Evolutionary conservation across 2,329 filamentous ascomycete species (phyloP), one percentile per base, ranked within the genome.

Genomic region (Colletotrichum sp.): DNA sequence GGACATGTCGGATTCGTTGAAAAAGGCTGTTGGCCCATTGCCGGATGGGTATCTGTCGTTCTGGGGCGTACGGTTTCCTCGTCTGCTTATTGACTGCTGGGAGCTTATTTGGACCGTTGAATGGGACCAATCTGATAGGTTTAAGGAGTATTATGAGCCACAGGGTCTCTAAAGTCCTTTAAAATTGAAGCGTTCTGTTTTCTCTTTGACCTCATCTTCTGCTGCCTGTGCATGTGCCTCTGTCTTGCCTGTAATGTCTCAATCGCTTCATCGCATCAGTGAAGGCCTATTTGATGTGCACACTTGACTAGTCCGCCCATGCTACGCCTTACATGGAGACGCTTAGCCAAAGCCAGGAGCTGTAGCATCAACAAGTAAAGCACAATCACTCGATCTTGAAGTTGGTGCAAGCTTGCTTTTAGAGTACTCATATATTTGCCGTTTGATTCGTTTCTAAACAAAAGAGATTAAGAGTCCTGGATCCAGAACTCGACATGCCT

Each of bases 1-100:
- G 81, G 97, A 99, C 83, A 96, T 99, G 95, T 91, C 95, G 8
- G 94, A 96, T 16, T 87, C 92, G 65, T 90, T 98, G 77, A 96
- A 90, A 80, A 87, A 87, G 76, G 83, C 84, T 34, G 95, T 98
- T 1, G 96, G 95, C 0, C 86, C 92, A 10, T 82, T 96, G 75
- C 94, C 95, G 0, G 93, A 95, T 16, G 95, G 95, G 0, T 98
- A 98, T 82, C 86, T 98, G 60, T 89, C 89, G 13, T 98, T 98
- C 81, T 98, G 96, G 95, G 94, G 94, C 0, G 88, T 91, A 9
- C 89, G 91, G 74, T 98, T 98, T 81, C 95, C 96, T 5, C 92
- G 90, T 79, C 84, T 98, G 79, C 83, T 98, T 75, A 92, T 98
- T 81, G 89, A 90, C 69, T 98, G 95, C 81, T 96, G 96, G 87